Evolutionary conservation across 257 asterid genomes (phyloP).

Genomic region (Parsonsia alboflavescens): DNA sequence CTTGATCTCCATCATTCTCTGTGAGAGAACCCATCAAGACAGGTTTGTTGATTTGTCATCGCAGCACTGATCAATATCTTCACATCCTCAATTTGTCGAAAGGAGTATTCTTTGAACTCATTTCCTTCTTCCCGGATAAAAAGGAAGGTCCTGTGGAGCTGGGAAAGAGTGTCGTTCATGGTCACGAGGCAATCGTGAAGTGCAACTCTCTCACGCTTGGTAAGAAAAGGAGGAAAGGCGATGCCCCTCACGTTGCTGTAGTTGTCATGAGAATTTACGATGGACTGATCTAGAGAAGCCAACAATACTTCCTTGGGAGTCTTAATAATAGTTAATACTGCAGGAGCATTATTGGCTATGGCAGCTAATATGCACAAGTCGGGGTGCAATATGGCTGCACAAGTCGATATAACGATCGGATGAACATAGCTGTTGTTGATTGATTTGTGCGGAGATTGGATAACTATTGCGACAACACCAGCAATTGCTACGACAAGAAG

Average conservation of each 20-base stretch:
- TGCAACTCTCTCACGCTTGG: not conserved
- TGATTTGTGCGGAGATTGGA: not conserved
- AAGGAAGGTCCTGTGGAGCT: not conserved
- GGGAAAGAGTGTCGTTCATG: not conserved
- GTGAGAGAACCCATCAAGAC: conserved; percentile 51
- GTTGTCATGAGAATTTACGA: not conserved
- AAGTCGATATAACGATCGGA: conserved; percentile 6
- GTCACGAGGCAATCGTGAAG: conserved; percentile 13
- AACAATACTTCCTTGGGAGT: not conserved
- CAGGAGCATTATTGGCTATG: not conserved
- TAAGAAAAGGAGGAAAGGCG: not conserved
- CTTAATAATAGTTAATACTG: not conserved
- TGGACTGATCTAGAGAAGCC: not conserved
- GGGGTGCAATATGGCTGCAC: conserved; percentile 12
- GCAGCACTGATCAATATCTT: conserved; percentile 76
- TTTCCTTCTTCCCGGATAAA: not conserved
- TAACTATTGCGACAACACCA: not conserved
- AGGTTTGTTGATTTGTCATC: conserved; percentile 57
- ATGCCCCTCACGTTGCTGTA: not conserved
- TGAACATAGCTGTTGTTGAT: not conserved
- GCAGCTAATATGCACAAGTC: conserved; percentile 11
- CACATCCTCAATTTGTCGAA: conserved; percentile 16
- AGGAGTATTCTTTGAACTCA: not conserved
- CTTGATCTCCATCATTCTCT: too few relatives aligned
- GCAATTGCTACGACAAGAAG: not conserved